These are phyloP conservation scores for Phaeosphaeriaceae sp. DNA, from an alignment of 2,329 filamentous ascomycete species.

Conservation along the genomic window DNA sequence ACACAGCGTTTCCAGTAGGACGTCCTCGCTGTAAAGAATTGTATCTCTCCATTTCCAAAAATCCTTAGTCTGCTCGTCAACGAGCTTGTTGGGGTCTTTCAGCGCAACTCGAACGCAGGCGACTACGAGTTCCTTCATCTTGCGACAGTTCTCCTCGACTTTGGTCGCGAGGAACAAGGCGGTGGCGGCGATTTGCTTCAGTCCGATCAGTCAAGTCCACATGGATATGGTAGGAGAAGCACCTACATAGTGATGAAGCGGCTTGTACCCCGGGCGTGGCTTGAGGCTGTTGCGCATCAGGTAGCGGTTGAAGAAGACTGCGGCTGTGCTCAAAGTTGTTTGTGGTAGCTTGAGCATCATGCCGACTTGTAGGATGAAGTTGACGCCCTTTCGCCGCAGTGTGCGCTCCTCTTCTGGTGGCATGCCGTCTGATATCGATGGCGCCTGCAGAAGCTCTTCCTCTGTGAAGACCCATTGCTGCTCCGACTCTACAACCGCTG, in stretches of 20 bases:
- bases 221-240: not conserved
- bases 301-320: slow-evolving; percentile 94
- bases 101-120: slow-evolving; percentile 93
- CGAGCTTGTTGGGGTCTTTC: slow-evolving; percentile 86
- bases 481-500: slow-evolving; percentile 62
- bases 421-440: slow-evolving; percentile 85
- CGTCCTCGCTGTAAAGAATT: slow-evolving; percentile 89
- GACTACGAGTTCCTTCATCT: slow-evolving; percentile 93
- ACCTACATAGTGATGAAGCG: slow-evolving; percentile 80
- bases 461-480: slow-evolving; percentile 89
- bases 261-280: slow-evolving; percentile 68
- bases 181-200: slow-evolving; percentile 81
- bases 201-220: slow-evolving; percentile 9
- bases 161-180: slow-evolving; percentile 95
- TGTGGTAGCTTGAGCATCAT: slow-evolving; percentile 92
- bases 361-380: slow-evolving; percentile 94
- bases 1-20: slow-evolving; percentile 88
- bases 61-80: slow-evolving; percentile 97
- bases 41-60: slow-evolving; percentile 98
- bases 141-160: slow-evolving; percentile 94
- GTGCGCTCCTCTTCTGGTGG: slow-evolving; percentile 77
- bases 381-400: slow-evolving; percentile 87
- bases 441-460: slow-evolving; percentile 81
- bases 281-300: slow-evolving; percentile 90
- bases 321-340: slow-evolving; percentile 88